These are phyloP conservation scores for Cladosporium phlei DNA, from an alignment of 2,329 filamentous ascomycete species.

Conservation along the genomic window DNA sequence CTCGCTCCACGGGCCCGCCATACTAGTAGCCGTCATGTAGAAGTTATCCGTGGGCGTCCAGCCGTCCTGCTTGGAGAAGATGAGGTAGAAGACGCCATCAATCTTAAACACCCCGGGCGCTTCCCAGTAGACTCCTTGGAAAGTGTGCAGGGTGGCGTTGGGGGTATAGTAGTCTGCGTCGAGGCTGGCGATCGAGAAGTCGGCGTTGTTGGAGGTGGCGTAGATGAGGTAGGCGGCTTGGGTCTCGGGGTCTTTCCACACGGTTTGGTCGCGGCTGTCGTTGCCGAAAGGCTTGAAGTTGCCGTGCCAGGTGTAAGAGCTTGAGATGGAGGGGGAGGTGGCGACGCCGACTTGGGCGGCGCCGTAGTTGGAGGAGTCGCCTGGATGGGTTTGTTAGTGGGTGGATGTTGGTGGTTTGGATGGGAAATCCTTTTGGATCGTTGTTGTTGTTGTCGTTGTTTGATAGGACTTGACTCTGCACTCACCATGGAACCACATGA, in stretches of 20 bases:
- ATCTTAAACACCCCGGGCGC: constrained; percentile 60
- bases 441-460: too few relatives aligned
- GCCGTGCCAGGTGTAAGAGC: constrained; percentile 51
- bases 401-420: too few relatives aligned
- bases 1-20: constrained; percentile 57
- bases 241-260: constrained; percentile 57
- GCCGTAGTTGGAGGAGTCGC: constrained; percentile 57
- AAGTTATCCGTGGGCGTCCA: constrained; percentile 63
- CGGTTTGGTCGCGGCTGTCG: constrained; percentile 54
- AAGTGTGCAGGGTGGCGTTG: constrained; percentile 21
- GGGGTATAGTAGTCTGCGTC: constrained; percentile 25
- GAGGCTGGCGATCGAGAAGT: constrained; percentile 24
- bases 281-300: constrained; percentile 46
- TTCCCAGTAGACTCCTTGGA: constrained; percentile 38
- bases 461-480: too few relatives aligned
- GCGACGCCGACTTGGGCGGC: constrained; percentile 64
- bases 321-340: constrained; percentile 55
- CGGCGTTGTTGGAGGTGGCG: constrained; percentile 37
- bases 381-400: too few relatives aligned
- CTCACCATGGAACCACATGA: constrained; percentile 68
- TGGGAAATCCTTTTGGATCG: too few relatives aligned
- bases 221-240: constrained; percentile 56
- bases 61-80: constrained; percentile 46
- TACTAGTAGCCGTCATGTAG: constrained; percentile 54
- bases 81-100: constrained; percentile 59